Evolutionary conservation across 345 rosid species (phyloP).

Genomic region (Zanthoxylum bungeanum): DNA sequence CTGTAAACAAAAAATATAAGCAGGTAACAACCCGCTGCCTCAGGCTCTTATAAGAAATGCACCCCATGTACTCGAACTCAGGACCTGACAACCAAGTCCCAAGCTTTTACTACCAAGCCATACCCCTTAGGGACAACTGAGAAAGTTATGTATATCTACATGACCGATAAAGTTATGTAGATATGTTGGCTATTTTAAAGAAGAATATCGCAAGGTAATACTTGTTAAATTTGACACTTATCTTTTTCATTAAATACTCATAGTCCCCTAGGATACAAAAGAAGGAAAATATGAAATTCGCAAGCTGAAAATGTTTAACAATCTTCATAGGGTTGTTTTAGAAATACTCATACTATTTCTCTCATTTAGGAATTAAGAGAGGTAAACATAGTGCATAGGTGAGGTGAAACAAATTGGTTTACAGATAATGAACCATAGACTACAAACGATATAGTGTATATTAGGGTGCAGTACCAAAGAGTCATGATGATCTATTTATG

Average conservation of each 20-base stretch:
- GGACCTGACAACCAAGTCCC: too few relatives aligned
- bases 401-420: not conserved
- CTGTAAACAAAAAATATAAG: not conserved
- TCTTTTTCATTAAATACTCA: not conserved
- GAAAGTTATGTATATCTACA: too few relatives aligned
- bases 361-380: not conserved
- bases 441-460: not conserved
- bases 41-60: too few relatives aligned
- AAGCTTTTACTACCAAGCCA: too few relatives aligned
- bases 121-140: too few relatives aligned
- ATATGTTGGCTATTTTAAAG: not conserved
- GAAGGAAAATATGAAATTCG: not conserved
- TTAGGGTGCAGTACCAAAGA: not conserved
- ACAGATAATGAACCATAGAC: not conserved
- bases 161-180: not conserved
- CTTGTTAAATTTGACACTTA: not conserved
- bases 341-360: not conserved
- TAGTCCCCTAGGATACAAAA: not conserved
- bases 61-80: too few relatives aligned
- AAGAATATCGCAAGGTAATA: not conserved
- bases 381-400: not conserved
- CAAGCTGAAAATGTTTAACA: not conserved
- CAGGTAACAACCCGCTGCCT: too few relatives aligned
- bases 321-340: not conserved
- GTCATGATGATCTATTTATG: not conserved